phyloP scores from a whole-genome alignment of 306 rosid species.

The Vicia sativa region DNA sequence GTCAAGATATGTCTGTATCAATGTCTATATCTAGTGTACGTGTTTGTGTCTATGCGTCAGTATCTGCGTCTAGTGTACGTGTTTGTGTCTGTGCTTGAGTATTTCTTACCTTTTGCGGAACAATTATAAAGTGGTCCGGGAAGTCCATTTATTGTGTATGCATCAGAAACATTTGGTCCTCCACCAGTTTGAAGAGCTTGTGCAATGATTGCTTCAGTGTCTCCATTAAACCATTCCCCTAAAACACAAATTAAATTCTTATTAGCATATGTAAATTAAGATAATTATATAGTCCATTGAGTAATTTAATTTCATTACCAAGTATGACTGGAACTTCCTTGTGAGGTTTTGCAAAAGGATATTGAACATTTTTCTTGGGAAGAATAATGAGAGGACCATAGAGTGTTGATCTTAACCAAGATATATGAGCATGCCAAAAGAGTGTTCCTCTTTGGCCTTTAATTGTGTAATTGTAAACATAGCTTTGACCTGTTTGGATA shows the following conservation, averaged over 20 bases:
- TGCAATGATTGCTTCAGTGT: constrained; percentile 58
- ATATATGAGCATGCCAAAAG: constrained; percentile 70
- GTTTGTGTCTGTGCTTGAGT: too few species aligned
- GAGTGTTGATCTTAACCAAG: constrained; percentile 67
- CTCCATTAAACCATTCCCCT: constrained; percentile 80
- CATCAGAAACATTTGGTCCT: constrained; percentile 75
- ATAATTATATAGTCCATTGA: background rate
- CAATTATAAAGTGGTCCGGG: constrained; percentile 67
- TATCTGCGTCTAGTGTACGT: too few species aligned
- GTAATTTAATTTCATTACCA: constrained; percentile 32
- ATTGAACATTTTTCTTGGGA: constrained; percentile 54
- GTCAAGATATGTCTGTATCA: too few species aligned
- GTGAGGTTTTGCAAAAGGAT: constrained; percentile 47
- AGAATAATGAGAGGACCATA: constrained; percentile 65
- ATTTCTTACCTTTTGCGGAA: constrained; percentile 52
- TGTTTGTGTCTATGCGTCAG: too few species aligned
- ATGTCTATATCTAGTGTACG: too few species aligned
- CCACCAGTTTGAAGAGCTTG: constrained; percentile 65
- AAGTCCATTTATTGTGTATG: constrained; percentile 67
- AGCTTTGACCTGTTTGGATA: constrained; percentile 62
- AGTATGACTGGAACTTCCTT: constrained; percentile 53
- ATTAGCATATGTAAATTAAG: background rate
- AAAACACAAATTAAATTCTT: background rate
- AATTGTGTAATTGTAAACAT: constrained; percentile 67
- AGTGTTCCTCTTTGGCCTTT: constrained; percentile 72